These are phyloP conservation scores for Bauhinia variegata DNA, from an alignment of 306 rosid species.

Conservation along the genomic window DNA sequence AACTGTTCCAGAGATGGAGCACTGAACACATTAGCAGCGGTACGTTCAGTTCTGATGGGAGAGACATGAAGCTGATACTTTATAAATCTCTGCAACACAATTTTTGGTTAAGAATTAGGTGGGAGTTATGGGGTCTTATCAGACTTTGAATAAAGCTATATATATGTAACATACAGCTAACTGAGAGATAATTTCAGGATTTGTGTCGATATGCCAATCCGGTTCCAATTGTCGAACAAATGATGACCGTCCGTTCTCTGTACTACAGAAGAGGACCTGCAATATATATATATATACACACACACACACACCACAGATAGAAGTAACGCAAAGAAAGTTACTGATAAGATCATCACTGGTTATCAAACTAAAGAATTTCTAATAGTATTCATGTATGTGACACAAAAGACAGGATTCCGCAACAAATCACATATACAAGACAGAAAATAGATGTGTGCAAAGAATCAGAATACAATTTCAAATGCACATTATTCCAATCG, in stretches of 20 bases:
- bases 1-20: constrained; percentile 84
- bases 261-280: constrained; percentile 82
- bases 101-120: too few relatives aligned
- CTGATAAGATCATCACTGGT: too few relatives aligned
- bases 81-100: constrained; percentile 88
- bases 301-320: too few relatives aligned
- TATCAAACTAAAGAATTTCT: constrained; percentile 6
- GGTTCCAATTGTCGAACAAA: constrained; percentile 88
- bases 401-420: neutral
- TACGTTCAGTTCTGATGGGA: constrained; percentile 58
- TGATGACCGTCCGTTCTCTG: constrained; percentile 72
- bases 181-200: constrained; percentile 66
- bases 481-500: constrained; percentile 1
- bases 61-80: constrained; percentile 81
- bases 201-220: constrained; percentile 84
- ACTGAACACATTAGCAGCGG: constrained; percentile 69
- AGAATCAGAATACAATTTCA: neutral
- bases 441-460: constrained; percentile 1
- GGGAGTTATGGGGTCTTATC: neutral
- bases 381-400: constrained; percentile 4
- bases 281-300: constrained; percentile 28
- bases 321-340: neutral
- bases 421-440: too few relatives aligned
- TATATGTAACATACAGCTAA: constrained; percentile 52
- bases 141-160: too few relatives aligned